Base-by-base conservation (phyloP, 352 stramenopile species). In the Globisporangium lucens region DNA sequence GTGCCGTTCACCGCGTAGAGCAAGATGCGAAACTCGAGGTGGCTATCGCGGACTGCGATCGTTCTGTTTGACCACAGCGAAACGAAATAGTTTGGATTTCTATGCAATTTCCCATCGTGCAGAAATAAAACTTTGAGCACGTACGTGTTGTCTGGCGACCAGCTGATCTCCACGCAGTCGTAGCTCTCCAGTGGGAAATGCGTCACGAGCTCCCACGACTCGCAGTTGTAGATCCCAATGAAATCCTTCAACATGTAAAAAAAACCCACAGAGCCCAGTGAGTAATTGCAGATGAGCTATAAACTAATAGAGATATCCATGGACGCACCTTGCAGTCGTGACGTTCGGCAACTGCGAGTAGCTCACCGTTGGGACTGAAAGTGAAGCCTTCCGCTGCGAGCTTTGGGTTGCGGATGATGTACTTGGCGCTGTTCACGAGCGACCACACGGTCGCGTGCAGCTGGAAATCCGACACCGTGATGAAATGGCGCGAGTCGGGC, bases 391-490 rank as follows among this genome's bases (percentile, higher is more conserved):
- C 83, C 3, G 66, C 79, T 9, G 74, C 73, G 49, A 95, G 75
- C 62, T 95, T 95, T 9, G 87, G 87, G 56, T 75, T 78, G 5
- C 82, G 76, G 61, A 94, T 89, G 51, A 78, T 77, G 30, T 75
- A 89, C 29, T 87, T 81, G 24, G 79, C 79, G 6, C 76, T 67
- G 60, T 92, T 79, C n/a, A 76, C 51, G 4, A 95, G 73, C 22
- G 83, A 93, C 87, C 87, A 95, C 35, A 95, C 83, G 2, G 82
- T 94, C 29, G 83, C 85, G 57, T 94, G 86, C 27, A 95, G 70
- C 66, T 91, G 85, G 57, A 95, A 95, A 70, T 95, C 87, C n/a
- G 87, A 89, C 13, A 95, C 81, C 0, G 85, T 94, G 61, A 95
- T 71, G 5, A 93, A 61, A 53, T 95, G 87, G 17, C 83, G 79